Evolutionary conservation across 2,329 filamentous ascomycete species (phyloP).

Genomic region (Seiridium cupressi): DNA sequence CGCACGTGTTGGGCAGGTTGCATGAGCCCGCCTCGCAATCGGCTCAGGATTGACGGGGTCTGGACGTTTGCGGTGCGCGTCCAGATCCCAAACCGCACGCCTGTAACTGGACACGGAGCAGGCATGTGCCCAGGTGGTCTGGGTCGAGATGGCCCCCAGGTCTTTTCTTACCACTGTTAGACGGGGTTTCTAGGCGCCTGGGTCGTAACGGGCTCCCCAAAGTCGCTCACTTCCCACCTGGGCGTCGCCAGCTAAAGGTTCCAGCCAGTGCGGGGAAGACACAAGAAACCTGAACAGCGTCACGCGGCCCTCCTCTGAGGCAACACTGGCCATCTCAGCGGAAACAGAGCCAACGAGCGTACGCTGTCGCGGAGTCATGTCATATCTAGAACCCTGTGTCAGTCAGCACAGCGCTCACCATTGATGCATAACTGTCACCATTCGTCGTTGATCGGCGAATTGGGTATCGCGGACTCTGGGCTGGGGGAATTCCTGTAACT

Average conservation of each 20-base stretch:
- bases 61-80: background rate
- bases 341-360: conserved; percentile 5
- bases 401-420: background rate
- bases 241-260: background rate
- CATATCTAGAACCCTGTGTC: conserved; percentile 4
- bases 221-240: background rate
- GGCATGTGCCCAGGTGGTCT: no score
- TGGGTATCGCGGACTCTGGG: background rate
- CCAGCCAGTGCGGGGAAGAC: conserved; percentile 4
- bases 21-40: background rate
- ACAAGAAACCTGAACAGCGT: conserved; percentile 4
- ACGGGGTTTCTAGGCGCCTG: background rate
- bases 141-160: no score
- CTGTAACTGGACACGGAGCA: no score
- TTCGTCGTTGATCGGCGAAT: background rate
- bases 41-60: background rate
- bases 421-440: background rate
- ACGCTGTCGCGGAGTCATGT: background rate
- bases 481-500: background rate
- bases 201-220: background rate
- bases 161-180: no score
- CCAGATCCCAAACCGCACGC: no score
- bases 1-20: background rate
- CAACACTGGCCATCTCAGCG: conserved; percentile 3
- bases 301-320: conserved; percentile 1